Base-by-base conservation (phyloP, 176 grass and related monocot species). In the Poa pratensis region DNA sequence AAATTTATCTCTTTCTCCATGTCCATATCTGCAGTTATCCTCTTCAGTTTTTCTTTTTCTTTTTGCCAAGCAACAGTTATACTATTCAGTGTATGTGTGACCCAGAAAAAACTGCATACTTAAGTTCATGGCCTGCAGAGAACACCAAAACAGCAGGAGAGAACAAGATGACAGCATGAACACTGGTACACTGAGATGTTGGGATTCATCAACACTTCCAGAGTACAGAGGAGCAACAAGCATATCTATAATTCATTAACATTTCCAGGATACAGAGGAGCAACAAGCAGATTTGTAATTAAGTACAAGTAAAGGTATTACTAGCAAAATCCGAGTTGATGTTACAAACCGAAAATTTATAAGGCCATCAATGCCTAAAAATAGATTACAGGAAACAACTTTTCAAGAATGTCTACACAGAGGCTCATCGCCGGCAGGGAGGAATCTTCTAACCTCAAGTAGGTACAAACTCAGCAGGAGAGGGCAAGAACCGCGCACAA, bases 391-490 rank as follows among this genome's bases (percentile, higher is more conserved):
- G 42, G 57, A 64, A 78, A 37, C 73, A 80, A 83, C 79, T 58
- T 77, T 70, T 87, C 15, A 9, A 84, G 52, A 80, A 75, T 83
- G 77, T 30, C 69, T 90, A 89, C 60, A 81, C 83, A 81, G 80
- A 77, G 60, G 79, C 63, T 80, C 73, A 19, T 43, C 59, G 32
- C 26, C 43, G 17, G 62, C 27, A 17, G 6, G 27, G 48, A 50
- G 26, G 40, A 79, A 59, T 34, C 53, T 62, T 83, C 73, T 81
- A 91, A 69, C 76, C 63, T 92, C 89, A 99, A 76, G 97, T 99
- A 79, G 97, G 97, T 89, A 92, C 87, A 89, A 94, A 80, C 19
- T 92, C 94, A 7, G 75, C 46, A 43, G 84, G 89, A 40, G 83
- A 34, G 42, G 94, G 91, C 45, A 94, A 69, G 6, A 94, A 82